Conservation (phyloP, 2,329 filamentous ascomycete genomes). For the Cylindrodendrum hubeiense region DNA sequence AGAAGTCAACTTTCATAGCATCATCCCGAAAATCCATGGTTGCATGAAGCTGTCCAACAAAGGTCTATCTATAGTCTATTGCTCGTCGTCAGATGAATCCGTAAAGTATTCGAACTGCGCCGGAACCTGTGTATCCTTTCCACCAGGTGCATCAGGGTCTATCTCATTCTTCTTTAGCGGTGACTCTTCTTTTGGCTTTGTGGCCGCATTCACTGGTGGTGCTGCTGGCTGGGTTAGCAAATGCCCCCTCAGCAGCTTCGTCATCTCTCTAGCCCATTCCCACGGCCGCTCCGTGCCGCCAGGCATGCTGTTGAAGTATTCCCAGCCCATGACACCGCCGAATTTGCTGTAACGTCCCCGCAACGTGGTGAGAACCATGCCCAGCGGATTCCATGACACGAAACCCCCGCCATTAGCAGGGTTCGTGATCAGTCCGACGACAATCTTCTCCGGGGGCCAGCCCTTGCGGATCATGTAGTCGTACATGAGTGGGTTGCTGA, state of each 20-base stretch:
- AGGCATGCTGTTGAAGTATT: conserved; percentile 88
- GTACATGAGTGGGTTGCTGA: conserved; percentile 60
- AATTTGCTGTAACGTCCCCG: conserved; percentile 72
- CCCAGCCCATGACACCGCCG: conserved; percentile 94
- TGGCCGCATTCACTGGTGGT: background rate
- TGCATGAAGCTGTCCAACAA: background rate
- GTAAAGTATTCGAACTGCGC: conserved; percentile 52
- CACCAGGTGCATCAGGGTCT: conserved; percentile 44
- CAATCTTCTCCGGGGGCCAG: conserved; percentile 79
- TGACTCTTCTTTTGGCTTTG: background rate
- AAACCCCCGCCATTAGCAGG: conserved; percentile 76
- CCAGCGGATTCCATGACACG: conserved; percentile 61
- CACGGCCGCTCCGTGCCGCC: conserved; percentile 74
- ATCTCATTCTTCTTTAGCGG: conserved; percentile 16
- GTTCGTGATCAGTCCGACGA: conserved; percentile 85
- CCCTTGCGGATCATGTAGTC: conserved; percentile 69
- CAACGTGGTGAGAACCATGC: conserved; percentile 56
- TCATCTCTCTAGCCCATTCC: conserved; percentile 83
- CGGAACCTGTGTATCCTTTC: conserved; percentile 46
- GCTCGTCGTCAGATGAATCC: conserved; percentile 41
- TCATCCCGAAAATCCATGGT: background rate
- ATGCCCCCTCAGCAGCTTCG: conserved; percentile 54
- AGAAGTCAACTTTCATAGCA: background rate
- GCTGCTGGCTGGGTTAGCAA: conserved; percentile 11
- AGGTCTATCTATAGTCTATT: background rate